phyloP scores from a whole-genome alignment of 345 rosid genomes.

The Acer negundo region DNA sequence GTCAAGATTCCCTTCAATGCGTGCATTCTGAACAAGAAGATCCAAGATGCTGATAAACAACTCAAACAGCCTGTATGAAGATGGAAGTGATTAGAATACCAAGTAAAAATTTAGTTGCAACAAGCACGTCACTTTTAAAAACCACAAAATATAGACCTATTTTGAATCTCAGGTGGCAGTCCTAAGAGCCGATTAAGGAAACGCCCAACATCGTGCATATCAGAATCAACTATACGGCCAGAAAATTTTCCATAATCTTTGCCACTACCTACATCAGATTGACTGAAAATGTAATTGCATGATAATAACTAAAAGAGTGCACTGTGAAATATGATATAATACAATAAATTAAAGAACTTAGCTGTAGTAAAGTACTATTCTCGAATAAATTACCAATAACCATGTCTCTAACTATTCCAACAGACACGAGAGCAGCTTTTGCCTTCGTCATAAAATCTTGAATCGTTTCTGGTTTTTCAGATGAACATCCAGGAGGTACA shows the following conservation, averaged over 20 bases:
- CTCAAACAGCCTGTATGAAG: conserved; percentile 78
- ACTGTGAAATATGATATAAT: not conserved
- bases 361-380: not conserved
- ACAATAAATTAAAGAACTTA: conserved; percentile 9
- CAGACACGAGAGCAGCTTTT: conserved; percentile 95
- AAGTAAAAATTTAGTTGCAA: conserved; percentile 16
- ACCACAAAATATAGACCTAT: conserved; percentile 53
- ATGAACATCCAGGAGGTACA: conserved; percentile 91
- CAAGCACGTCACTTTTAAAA: conserved; percentile 16
- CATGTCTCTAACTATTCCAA: conserved; percentile 96
- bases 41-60: conserved; percentile 87
- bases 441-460: conserved; percentile 83
- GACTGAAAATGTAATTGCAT: not conserved
- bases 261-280: conserved; percentile 64
- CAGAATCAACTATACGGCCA: conserved; percentile 98
- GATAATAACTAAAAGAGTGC: conserved; percentile 3
- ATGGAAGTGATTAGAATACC: conserved; percentile 27
- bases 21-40: conserved; percentile 89
- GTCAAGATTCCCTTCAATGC: conserved; percentile 92
- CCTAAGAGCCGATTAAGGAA: conserved; percentile 94
- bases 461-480: conserved; percentile 80
- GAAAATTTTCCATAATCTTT: conserved; percentile 76
- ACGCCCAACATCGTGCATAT: conserved; percentile 98
- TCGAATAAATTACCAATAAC: conserved; percentile 53
- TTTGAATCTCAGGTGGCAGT: conserved; percentile 95